These are phyloP conservation scores for Hondaea fermentalgiana DNA, from an alignment of 108 stramenopile genomes.

Conservation along the genomic window DNA sequence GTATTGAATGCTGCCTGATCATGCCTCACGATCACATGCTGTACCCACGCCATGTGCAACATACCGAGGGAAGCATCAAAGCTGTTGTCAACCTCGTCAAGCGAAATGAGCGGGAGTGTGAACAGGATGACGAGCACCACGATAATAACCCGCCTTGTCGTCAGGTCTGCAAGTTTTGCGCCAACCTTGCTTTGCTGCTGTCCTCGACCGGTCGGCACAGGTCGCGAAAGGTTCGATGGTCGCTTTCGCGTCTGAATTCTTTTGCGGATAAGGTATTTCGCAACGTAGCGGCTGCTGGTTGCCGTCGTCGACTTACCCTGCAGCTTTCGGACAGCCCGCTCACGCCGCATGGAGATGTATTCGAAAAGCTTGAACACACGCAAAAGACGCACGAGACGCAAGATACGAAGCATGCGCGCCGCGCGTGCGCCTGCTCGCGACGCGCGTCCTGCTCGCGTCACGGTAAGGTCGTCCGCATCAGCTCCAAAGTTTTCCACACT, in stretches of 20 bases:
- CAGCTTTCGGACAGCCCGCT: not conserved
- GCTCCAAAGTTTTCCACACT: not conserved
- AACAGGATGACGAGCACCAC: conserved; percentile 29
- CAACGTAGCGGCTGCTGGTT: not conserved
- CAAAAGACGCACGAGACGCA: conserved; percentile 39
- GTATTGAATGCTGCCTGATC: not conserved
- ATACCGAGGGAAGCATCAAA: conserved; percentile 20
- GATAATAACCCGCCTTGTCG: conserved; percentile 25
- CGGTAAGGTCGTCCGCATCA: not conserved
- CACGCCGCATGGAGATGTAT: not conserved
- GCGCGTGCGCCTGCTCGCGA: conserved; percentile 20
- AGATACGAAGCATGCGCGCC: conserved; percentile 23
- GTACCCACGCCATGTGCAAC: not conserved
- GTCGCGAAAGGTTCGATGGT: not conserved
- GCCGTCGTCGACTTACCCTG: not conserved
- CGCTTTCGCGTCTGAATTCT: not conserved
- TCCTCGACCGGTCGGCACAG: conserved; percentile 17
- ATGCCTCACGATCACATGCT: no score
- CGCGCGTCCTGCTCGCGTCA: conserved; percentile 2
- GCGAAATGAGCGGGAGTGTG: conserved; percentile 22
- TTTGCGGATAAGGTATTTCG: not conserved
- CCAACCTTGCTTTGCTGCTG: conserved; percentile 45
- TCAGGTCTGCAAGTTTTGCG: conserved; percentile 44
- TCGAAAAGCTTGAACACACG: conserved; percentile 46
- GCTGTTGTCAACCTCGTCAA: not conserved